Evolutionary conservation across 768 basidiomycete species (phyloP), one percentile per base, ranked within the genome.

Genomic region (Gautieria morchelliformis): DNA sequence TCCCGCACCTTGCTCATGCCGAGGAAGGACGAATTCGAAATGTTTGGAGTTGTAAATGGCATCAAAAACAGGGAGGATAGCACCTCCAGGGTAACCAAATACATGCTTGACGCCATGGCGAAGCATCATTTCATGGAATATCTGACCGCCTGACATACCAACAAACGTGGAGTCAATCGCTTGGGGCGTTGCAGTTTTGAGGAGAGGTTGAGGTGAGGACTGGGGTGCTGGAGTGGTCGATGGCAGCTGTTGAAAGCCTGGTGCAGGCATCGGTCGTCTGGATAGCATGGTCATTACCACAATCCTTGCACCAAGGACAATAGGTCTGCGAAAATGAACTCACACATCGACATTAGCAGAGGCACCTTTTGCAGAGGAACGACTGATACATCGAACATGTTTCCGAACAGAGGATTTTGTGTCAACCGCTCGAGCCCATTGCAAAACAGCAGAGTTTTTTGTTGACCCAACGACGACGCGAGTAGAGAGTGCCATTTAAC

Each of bases 61-160:
- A 70, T 99, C 95, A 71, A 97, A 99, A n/a, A 99, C 96, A 60
- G 95, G 96, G 37, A 98, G 83, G 70, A 98, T 97, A 42, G 95
- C 96, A 58, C 95, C 95, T 45, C 94, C 94, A 8, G 95, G 95
- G 72, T 98, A 99, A 39, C 95, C 95, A 65, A 99, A 98, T 47
- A 99, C 80, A 66, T 97, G 91, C 71, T 94, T 96, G 64, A 98
- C 94, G 58, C 79, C 83, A 67, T 99, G 96, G 47, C 95, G 81
- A 60, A 94, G 84, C 91, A 99, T 95, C 95, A 99, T 98, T 73
- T 99, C 95, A 71, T 99, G 93, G 75, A 99, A 96, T 68, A 99
- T 97, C 71, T 97, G 82, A 27, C 95, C 95, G 12, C 95, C 95
- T 20, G 92, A 91, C 70, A 94, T 80, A 50, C 95, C 96, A 56